phyloP scores from a whole-genome alignment of 176 grass and related monocot genomes.

The Avena eriantha region DNA sequence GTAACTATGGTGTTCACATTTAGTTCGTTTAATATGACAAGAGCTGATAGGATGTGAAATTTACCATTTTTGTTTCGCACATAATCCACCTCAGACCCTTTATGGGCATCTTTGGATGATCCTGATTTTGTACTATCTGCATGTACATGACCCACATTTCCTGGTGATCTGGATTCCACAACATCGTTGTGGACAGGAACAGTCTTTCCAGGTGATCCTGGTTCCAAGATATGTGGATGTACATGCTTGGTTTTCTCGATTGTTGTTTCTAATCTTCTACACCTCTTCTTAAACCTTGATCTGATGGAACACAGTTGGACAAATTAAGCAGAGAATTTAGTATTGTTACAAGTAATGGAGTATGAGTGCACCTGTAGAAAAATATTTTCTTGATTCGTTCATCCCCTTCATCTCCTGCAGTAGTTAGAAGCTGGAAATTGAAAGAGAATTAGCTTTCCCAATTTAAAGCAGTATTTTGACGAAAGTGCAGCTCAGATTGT shows the following conservation, averaged over 20 bases:
- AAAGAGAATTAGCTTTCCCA: conserved; percentile 38
- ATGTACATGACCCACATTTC: conserved; percentile 48
- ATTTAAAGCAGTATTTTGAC: conserved; percentile 20
- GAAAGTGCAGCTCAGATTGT: conserved; percentile 15
- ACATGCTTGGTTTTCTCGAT: conserved; percentile 47
- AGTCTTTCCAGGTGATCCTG: conserved; percentile 58
- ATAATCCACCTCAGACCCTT: conserved; percentile 47
- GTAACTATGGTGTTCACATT: background rate
- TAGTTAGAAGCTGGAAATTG: conserved; percentile 60
- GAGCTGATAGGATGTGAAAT: conserved; percentile 40
- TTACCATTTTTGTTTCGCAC: conserved; percentile 60
- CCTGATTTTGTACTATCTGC: conserved; percentile 53
- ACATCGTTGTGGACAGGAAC: conserved; percentile 46
- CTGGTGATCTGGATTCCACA: conserved; percentile 58
- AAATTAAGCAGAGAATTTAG: conserved; percentile 20
- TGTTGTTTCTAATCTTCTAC: conserved; percentile 43
- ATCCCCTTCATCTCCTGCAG: conserved; percentile 66
- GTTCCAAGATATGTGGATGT: conserved; percentile 54
- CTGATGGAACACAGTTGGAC: conserved; percentile 51
- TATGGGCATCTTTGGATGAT: conserved; percentile 57
- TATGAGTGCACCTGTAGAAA: conserved; percentile 66
- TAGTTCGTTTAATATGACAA: conserved; percentile 41
- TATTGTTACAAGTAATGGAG: conserved; percentile 27
- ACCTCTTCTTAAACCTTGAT: conserved; percentile 72
- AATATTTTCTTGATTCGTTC: conserved; percentile 73